A percentile compares a stretch with the other conserved stretches of the same genome.
Evolutionary conservation across 495 filamentous ascomycete genomes (phyloP).

Genomic region (Talaromyces ruber): DNA sequence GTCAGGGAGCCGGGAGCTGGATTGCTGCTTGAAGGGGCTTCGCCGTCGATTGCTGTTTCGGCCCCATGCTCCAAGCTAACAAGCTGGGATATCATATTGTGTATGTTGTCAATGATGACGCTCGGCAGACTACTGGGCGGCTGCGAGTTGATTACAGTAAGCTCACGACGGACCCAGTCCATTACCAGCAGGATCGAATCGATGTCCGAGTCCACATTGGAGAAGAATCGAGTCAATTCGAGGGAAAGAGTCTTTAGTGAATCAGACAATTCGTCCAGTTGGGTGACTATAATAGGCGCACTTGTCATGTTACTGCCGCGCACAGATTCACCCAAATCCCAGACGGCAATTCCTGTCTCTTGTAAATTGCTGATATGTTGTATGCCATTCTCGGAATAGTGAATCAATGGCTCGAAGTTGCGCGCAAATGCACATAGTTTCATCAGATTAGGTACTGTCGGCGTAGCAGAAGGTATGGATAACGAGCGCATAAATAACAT

Average conservation of each 20-base stretch:
- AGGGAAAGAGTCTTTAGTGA: slow-evolving; percentile 71
- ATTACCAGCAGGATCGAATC: slow-evolving; percentile 87
- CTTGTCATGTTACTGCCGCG: slow-evolving; percentile 84
- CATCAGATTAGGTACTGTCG: slow-evolving; percentile 75
- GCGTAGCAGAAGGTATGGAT: slow-evolving; percentile 54
- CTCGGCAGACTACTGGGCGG: slow-evolving; percentile 51
- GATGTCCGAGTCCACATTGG: slow-evolving; percentile 84
- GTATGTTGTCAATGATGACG: slow-evolving; percentile 67
- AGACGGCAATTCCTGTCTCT: slow-evolving; percentile 82
- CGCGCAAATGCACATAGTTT: slow-evolving; percentile 82
- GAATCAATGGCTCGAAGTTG: slow-evolving; percentile 84
- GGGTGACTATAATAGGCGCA: slow-evolving; percentile 72
- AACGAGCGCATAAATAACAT: slow-evolving; percentile 54
- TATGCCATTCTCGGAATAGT: slow-evolving; percentile 82
- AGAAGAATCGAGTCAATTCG: slow-evolving; percentile 81
- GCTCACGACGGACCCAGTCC: slow-evolving; percentile 87
- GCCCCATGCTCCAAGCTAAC: slow-evolving; percentile 54
- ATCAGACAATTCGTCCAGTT: slow-evolving; percentile 75
- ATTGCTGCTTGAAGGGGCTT: slow-evolving; percentile 33
- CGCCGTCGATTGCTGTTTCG: slow-evolving; percentile 12
- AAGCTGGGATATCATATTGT: slow-evolving; percentile 59
- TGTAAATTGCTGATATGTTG: slow-evolving; percentile 78
- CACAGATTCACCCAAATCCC: slow-evolving; percentile 84
- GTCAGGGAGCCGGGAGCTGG: slow-evolving; percentile 45
- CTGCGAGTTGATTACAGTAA: slow-evolving; percentile 44